Base-by-base conservation (phyloP, 192 early-diverging fungal genomes). In the Jimgerdemannia lactiflua region DNA sequence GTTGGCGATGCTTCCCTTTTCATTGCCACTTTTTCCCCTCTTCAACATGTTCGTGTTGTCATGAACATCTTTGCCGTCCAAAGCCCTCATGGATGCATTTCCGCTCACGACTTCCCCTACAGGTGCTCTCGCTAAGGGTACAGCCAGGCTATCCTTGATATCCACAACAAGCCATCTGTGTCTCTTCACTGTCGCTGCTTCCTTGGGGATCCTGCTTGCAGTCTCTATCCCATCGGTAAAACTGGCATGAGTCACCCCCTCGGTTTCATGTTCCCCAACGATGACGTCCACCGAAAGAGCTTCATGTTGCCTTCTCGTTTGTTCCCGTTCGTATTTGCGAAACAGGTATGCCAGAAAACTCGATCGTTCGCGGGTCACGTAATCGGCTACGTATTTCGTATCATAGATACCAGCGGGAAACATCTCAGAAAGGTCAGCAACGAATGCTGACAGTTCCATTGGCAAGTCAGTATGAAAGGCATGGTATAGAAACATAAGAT, bases 401-500 rank as follows among this genome's bases (percentile, higher is more conserved):
- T 99, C 98, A 71, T 90, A 93, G 19, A 98, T 86, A 3, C 97
- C 97, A 41, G 86, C 95, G 42, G 87, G 89, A 74, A 99, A 97
- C 92, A 95, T 93, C 43, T 90, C 88, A 17, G 74, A 74, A 17
- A 98, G 72, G 79, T 97, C 96, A 14, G 89, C 88, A 2, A 92
- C 80, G 81, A 99, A 97, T 0, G 86, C 84, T 54, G 82, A 79
- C 65, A 98, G 79, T 4, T 86, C 79, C 42, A 78, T 77, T 0
- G 98, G 98, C 40, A 98, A 82, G 42, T 86, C 82, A 0, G 93
- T 92, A 75, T 94, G 94, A 74, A 99, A 95, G 11, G 91, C 85
- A 80, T 96, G 91, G 80, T 99, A 98, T 9, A 99, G 70, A 79
- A 96, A 99, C 74, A 97, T 90, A 10, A 99, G 78, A 79, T 99